Base-by-base conservation (phyloP, 257 asterid species). In the Jacaranda copaia region DNA sequence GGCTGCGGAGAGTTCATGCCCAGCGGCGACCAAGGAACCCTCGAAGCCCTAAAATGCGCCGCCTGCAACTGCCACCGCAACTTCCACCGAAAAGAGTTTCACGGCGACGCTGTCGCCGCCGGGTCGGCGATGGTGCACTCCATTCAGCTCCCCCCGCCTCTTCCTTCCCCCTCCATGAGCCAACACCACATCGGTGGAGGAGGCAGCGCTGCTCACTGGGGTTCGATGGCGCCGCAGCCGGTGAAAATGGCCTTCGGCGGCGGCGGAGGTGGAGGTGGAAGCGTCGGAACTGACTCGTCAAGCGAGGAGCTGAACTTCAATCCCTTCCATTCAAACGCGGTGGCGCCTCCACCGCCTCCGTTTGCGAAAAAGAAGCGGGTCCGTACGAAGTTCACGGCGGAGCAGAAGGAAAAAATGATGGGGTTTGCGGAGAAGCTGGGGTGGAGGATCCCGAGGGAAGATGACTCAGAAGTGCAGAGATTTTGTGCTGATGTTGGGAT, bases 1-100 rank as follows among this genome's bases (percentile, higher is more conserved):
- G 96, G 96, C 4, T 91, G 96, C 79, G 94, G 96, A 3, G 96
- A 91, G 57, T 91, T 89, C 79, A 89, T 91, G 94, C 91, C 94
- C 2, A 70, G 83, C 63, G 91, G 91, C 3, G 89, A 85, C 15
- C 88, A 89, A 8, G 94, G 92, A 3, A 86, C 92, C 5, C 83
- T 85, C 0, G 89, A 88, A 68, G 87, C 93, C 18, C 79, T 91
- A 46, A 89, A 83, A 13, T 91, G 94, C 71, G 96, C 92, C 7
- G 96, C 91, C 46, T 91, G 96, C 78, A 74, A 77, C 52, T 91
- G 96, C 58, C 94, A 91, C 83, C 88, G 94, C 36, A 91, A 91
- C 67, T 91, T 91, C 83, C 94, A 91, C 73, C 88, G 96, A 5
- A 86, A 84, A 71, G 83, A 84, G 58, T 49, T 20, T 63, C 76